These are phyloP conservation scores for Babesia ovata DNA, from an alignment of 169 alveolate genomes.

Conservation along the genomic window DNA sequence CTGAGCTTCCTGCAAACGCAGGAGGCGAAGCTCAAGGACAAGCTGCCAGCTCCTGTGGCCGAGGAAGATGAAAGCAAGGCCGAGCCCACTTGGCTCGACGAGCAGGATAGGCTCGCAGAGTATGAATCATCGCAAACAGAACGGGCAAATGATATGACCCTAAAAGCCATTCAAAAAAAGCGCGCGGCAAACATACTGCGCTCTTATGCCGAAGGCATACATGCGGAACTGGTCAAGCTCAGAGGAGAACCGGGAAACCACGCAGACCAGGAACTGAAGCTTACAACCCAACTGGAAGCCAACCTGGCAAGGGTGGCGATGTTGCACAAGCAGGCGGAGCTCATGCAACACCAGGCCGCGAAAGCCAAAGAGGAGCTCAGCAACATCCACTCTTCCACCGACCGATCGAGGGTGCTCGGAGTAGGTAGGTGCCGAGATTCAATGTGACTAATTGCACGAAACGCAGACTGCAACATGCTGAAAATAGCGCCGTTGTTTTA, in stretches of 20 bases:
- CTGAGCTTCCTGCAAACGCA: constrained; percentile 32
- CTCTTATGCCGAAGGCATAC: constrained; percentile 55
- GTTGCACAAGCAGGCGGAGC: constrained; percentile 59
- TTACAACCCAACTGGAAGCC: constrained; percentile 55
- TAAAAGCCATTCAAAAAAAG: constrained; percentile 57
- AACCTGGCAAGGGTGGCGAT: constrained; percentile 52
- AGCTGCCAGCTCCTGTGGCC: constrained; percentile 13
- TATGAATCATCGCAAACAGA: constrained; percentile 64
- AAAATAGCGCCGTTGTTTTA: constrained; percentile 63
- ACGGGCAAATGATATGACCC: constrained; percentile 49
- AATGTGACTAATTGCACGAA: neutral
- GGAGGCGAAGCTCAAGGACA: constrained; percentile 38
- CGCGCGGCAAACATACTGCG: constrained; percentile 61
- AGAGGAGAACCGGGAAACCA: constrained; percentile 41
- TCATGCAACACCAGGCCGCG: constrained; percentile 45
- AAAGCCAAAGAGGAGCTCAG: constrained; percentile 24
- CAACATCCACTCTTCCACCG: constrained; percentile 16
- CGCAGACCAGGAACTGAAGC: constrained; percentile 32
- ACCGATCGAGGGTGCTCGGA: constrained; percentile 9
- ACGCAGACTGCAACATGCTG: constrained; percentile 53
- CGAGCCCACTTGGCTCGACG: constrained; percentile 64
- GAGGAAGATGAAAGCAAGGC: constrained; percentile 48
- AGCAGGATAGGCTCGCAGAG: constrained; percentile 54
- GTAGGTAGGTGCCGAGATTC: constrained; percentile 13
- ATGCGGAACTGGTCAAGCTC: constrained; percentile 47